Evolutionary conservation across 805 yeast species (phyloP).

Genomic region (Cyberlindnera sargentensis): DNA sequence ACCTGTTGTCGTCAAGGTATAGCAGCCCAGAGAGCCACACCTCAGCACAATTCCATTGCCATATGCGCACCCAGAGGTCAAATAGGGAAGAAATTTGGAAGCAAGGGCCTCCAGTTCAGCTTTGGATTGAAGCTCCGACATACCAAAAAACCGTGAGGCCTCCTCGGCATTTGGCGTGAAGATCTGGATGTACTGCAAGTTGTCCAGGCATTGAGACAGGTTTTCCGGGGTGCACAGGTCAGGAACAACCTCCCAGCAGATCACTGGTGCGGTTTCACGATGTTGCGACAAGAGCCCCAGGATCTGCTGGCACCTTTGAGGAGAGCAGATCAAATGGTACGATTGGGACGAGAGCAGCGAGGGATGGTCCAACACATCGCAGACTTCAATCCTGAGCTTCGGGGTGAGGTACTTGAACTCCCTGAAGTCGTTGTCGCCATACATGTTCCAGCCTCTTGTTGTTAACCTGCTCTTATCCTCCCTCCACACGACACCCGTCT

Average conservation of each 20-base stretch:
- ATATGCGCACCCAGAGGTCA: slow-evolving; percentile 29
- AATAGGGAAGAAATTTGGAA: slow-evolving; percentile 29
- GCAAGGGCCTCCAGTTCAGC: slow-evolving; percentile 39
- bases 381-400: slow-evolving; percentile 49
- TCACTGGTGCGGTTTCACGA: slow-evolving; percentile 23
- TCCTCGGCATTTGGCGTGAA: slow-evolving; percentile 85
- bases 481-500: slow-evolving; percentile 52
- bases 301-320: slow-evolving; percentile 49
- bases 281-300: slow-evolving; percentile 26
- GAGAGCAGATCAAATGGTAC: slow-evolving; percentile 71
- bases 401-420: slow-evolving; percentile 56
- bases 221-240: slow-evolving; percentile 55
- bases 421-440: slow-evolving; percentile 55
- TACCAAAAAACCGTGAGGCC: slow-evolving; percentile 57
- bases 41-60: slow-evolving; percentile 54
- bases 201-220: slow-evolving; percentile 28
- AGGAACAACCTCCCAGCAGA: slow-evolving; percentile 87
- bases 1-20: slow-evolving; percentile 30
- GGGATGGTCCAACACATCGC: slow-evolving; percentile 40
- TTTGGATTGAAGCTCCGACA: slow-evolving; percentile 33
- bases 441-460: slow-evolving; percentile 75
- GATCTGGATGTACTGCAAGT: slow-evolving; percentile 43
- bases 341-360: slow-evolving; percentile 36
- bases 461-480: slow-evolving; percentile 48
- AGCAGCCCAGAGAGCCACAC: slow-evolving; percentile 72